Evolutionary conservation across 495 filamentous ascomycete genomes (phyloP), one percentile per base, ranked within the genome.

Genomic region (Xeromyces bisporus): DNA sequence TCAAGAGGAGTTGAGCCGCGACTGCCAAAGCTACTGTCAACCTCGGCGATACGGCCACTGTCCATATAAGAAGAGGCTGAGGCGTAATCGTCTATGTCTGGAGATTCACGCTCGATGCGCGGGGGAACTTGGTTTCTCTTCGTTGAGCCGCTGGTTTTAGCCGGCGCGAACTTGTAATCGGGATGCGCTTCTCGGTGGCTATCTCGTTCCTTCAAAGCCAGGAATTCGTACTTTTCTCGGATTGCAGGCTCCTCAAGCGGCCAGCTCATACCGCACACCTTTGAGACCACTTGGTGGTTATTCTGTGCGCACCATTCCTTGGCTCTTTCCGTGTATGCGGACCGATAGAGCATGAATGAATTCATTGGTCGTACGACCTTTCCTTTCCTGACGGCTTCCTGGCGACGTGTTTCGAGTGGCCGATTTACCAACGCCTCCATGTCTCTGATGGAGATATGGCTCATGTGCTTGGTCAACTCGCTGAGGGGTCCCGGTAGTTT

Each of bases 311-410:
- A 79, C 69, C 74, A 83, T 24, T 68, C 53, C 51, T 94, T 94
- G 33, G 78, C 78, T 3, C 85, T 68, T 24, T 87, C 82, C 15
- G 87, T 77, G 44, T 79, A 96, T 3, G 87, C 83, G 29, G 86
- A 93, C 6, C 91, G 77, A 50, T 97, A 97, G 15, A 97, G 66
- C 81, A 97, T 96, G 64, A 96, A 97, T 1, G 84, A 86, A 47
- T 97, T 97, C 80, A 94, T 96, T 1, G 89, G 89, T 20, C 89
- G 64, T 38, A 86, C 81, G 34, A 97, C 66, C 42, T 84, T 82
- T 2, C 80, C 80, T 17, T 80, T 75, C 36, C 73, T 66, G 33
- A 67, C 67, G 10, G 81, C 73, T 42, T 91, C 78, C 40, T 63
- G 50, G 21, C 56, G 62, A 30, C 89, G 71, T 4, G 58, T 65